Evolutionary conservation across 2,329 filamentous ascomycete genomes (phyloP), one percentile per base, ranked within the genome.

Genomic region (Aspergillus phoenicis): DNA sequence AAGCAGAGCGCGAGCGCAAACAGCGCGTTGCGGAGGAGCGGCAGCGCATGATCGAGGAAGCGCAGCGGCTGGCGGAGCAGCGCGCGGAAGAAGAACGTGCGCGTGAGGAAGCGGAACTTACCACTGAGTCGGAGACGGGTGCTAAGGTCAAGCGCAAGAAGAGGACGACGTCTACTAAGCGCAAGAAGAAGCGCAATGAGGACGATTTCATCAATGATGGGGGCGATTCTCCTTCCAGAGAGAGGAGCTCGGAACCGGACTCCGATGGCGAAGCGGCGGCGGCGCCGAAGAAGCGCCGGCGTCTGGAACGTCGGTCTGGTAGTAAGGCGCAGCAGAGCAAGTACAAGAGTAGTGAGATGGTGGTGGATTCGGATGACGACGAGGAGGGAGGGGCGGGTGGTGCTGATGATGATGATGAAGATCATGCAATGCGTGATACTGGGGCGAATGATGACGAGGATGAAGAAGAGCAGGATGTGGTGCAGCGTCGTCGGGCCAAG

Each of bases 21-120:
- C 87, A 89, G 63, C 91, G 91, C 78, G 89, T 98, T 65, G 86
- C 88, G n/a, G 91, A 91, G 72, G 93, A 98, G 75, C 88, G 94
- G 62, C 87, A 91, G 67, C 87, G 85, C 69, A 93, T 98, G 72
- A 84, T 88, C 17, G 91, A 93, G 61, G 85, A 87, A 48, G 89
- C 96, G 71, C 85, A 91, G 57, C 83, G 86, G 65, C 81, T 91
- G 52, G 91, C 91, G 24, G 87, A 89, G 68, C 83, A 87, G 70
- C 86, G 91, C 33, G 82, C 84, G 1, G 89, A 90, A 66, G 90
- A 93, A 66, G 90, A 94, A 61, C 82, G 83, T 60, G 81, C 81
- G 43, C 83, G 87, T 36, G 82, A 89, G 66, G 89, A 90, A 52
- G 91, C 91, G 2, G 93, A 97, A 71, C 84, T 91, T 77, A 95